Evolutionary conservation across 768 basidiomycete genomes (phyloP).

Genomic region (Fomitopsis pulvina): DNA sequence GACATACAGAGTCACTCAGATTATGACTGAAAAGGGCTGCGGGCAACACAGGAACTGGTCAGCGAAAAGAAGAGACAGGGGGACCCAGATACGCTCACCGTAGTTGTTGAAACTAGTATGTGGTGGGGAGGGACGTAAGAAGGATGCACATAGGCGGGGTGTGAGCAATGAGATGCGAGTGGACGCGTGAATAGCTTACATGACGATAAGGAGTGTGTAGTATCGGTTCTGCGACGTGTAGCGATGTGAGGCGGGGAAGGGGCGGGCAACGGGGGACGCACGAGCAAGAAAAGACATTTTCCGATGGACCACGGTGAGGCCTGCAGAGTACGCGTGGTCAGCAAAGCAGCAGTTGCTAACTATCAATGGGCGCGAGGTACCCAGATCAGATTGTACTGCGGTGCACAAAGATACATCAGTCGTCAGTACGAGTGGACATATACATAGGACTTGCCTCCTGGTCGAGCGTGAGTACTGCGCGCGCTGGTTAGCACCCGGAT

Average conservation of each 20-base stretch:
- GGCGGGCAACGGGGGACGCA: not conserved
- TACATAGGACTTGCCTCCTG: conserved; percentile 35
- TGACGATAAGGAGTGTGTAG: conserved; percentile 41
- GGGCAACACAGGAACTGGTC: conserved; percentile 7
- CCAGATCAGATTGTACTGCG: conserved; percentile 50
- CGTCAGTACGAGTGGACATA: not conserved
- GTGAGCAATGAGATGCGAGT: not conserved
- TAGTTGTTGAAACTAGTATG: conserved; percentile 45
- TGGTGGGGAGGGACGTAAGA: too few relatives aligned
- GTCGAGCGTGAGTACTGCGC: conserved; percentile 43
- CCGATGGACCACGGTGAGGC: conserved; percentile 49
- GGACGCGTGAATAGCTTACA: conserved; percentile 31
- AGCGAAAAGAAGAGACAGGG: not conserved
- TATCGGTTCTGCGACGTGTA: conserved; percentile 45
- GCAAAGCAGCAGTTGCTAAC: not conserved
- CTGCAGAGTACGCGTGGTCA: conserved; percentile 20
- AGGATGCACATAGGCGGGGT: too few relatives aligned
- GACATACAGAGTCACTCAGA: conserved; percentile 15
- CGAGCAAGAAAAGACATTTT: conserved; percentile 42
- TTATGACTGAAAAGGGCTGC: conserved; percentile 36
- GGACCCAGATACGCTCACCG: conserved; percentile 26
- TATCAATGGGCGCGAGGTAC: conserved; percentile 22
- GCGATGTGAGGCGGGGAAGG: not conserved
- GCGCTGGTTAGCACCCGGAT: not conserved
- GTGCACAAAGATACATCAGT: not conserved